Evolutionary conservation across 2,329 filamentous ascomycete genomes (phyloP), one percentile per base, ranked within the genome.

Genomic region (Macrophomina tecta): DNA sequence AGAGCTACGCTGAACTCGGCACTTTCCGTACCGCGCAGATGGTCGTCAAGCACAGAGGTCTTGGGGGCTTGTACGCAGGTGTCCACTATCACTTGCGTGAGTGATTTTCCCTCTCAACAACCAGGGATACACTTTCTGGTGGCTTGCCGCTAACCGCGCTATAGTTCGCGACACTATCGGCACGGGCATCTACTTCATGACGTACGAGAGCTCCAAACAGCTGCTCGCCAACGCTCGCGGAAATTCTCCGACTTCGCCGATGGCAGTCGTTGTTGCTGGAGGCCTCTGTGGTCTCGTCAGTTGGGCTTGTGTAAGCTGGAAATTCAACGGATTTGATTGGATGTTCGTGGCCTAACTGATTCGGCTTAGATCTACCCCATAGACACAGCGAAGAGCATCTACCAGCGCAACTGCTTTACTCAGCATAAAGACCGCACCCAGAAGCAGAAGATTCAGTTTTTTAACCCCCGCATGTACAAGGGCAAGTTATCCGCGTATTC

Each of bases 151-250:
- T 68, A 28, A 68, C 23, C 28, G 7, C 16, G 36, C 30, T 70
- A n/a, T 28, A 92, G 91, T 94, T 73, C 87, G 92, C 68, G 92
- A 96, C 78, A 94, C 91, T 0, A 83, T 95, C 68, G 92, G 92
- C 64, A 96, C 92, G 1, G 87, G 88, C 36, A 92, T 94, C 67
- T 96, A 96, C 78, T 96, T 96, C 75, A 92, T 91, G 81, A 94
- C 92, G 36, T 96, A 96, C 77, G 92, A 96, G 79, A 93, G 91
- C 76, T 88, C 89, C 72, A 96, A 96, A 76, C 92, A 95, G 77
- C 80, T 94, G 30, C 85, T 93, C 69, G 91, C 90, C 23, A 92
- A 91, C 16, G 88, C 91, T 70, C 87, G 90, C 56, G 90, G 91
- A 69, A 86, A 86, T 68, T 89, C 89, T 7, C 88, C 91, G n/a